These are phyloP conservation scores for Paratinospora sagittata DNA, from an alignment of 164 flowering plant species.

Conservation along the genomic window DNA sequence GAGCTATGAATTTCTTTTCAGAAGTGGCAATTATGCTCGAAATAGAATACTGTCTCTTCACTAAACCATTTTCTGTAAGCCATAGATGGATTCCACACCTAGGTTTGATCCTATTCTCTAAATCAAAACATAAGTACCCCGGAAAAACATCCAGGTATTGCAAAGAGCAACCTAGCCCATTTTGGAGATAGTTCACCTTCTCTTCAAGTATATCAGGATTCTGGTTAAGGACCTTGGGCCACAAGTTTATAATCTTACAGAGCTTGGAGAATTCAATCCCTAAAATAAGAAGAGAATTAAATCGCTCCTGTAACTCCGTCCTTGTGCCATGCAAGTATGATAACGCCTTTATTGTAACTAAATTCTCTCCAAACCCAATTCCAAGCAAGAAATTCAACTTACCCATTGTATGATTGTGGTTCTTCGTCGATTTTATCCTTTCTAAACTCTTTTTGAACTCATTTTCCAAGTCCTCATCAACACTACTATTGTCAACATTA, in stretches of 20 bases:
- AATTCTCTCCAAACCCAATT: slow-evolving; percentile 66
- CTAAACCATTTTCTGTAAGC: slow-evolving; percentile 45
- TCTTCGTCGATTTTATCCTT: slow-evolving; percentile 23
- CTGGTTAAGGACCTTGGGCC: slow-evolving; percentile 54
- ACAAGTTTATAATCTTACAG: slow-evolving; percentile 32
- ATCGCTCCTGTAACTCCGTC: slow-evolving; percentile 44
- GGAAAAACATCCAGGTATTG: slow-evolving; percentile 47
- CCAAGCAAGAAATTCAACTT: slow-evolving; percentile 51
- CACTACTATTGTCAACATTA: slow-evolving; percentile 20
- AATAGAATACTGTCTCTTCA: slow-evolving; percentile 31
- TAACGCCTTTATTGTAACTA: slow-evolving; percentile 37
- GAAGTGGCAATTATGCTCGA: slow-evolving; percentile 49
- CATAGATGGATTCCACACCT: slow-evolving; percentile 48
- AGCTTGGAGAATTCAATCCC: slow-evolving; percentile 50
- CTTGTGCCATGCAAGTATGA: slow-evolving; percentile 35
- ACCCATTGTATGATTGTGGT: slow-evolving; percentile 22
- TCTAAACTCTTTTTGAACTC: slow-evolving; percentile 30
- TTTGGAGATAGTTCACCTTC: slow-evolving; percentile 41
- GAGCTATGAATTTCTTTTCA: slow-evolving; percentile 44
- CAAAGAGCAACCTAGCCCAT: slow-evolving; percentile 40
- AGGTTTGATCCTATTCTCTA: slow-evolving; percentile 58
- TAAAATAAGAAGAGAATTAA: slow-evolving; percentile 37
- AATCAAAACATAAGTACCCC: slow-evolving; percentile 43
- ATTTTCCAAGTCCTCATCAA: slow-evolving; percentile 32
- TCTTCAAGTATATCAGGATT: slow-evolving; percentile 27